Evolutionary conservation across 257 asterid species (phyloP).

Genomic region (Solanum ossicruentum): DNA sequence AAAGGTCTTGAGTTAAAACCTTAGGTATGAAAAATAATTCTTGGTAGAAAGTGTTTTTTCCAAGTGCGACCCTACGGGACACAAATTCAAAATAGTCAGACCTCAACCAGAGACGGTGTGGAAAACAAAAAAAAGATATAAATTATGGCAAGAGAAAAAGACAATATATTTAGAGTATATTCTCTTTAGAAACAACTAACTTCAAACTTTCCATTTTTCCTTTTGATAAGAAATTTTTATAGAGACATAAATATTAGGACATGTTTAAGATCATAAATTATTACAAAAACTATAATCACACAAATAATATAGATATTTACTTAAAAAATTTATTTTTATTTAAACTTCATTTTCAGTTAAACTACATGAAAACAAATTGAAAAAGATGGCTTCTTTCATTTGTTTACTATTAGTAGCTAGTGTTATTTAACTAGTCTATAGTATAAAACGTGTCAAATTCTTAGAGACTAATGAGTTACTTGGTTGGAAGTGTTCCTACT

Average conservation of each 20-base stretch:
- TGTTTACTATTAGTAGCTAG: neutral
- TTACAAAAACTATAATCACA: neutral
- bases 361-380: neutral
- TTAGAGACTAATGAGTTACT: neutral
- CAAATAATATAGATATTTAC: neutral
- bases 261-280: neutral
- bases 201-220: neutral
- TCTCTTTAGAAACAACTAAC: neutral
- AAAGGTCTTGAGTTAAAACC: too few species aligned
- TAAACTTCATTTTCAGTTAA: neutral
- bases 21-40: too few species aligned
- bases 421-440: neutral
- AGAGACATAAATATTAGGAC: neutral
- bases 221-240: neutral
- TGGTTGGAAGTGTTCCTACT: neutral
- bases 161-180: neutral
- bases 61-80: too few species aligned
- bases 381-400: neutral
- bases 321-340: neutral
- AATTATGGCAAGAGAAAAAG: neutral
- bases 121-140: too few species aligned
- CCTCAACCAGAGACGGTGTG: too few species aligned
- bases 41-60: rapidly evolving
- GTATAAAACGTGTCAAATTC: neutral
- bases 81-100: too few species aligned